Evolutionary conservation across 2,329 filamentous ascomycete species (phyloP).

Genomic region (Colletotrichum musicola): DNA sequence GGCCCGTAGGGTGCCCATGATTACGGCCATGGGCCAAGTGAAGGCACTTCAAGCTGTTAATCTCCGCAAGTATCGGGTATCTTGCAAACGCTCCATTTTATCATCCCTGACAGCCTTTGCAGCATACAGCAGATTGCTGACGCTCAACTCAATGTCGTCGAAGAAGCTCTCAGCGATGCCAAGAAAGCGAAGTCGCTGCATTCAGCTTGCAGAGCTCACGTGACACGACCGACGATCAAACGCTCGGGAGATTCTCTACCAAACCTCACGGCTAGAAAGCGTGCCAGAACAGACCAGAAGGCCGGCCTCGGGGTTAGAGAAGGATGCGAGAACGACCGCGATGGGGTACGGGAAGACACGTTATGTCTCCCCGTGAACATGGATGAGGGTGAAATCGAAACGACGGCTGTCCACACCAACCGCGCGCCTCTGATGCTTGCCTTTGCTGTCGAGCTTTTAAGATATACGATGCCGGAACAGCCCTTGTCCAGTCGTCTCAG

Average conservation of each 20-base stretch:
- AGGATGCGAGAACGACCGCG: conserved; percentile 32
- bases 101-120: background rate
- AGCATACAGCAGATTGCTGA: conserved; percentile 70
- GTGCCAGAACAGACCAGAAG: background rate
- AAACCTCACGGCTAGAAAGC: conserved; percentile 42
- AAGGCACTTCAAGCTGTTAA: conserved; percentile 68
- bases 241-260: background rate
- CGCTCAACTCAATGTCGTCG: conserved; percentile 57
- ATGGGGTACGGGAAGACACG: conserved; percentile 71
- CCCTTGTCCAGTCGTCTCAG: conserved; percentile 87
- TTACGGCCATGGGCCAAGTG: conserved; percentile 70
- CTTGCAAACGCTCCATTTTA: conserved; percentile 25
- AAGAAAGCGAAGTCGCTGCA: conserved; percentile 65
- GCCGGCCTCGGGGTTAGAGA: conserved; percentile 13
- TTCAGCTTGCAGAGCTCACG: conserved; percentile 65
- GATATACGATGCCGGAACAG: conserved; percentile 87
- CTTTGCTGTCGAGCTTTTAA: conserved; percentile 79
- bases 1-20: conserved; percentile 68
- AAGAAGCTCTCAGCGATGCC: conserved; percentile 60
- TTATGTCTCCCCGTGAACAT: conserved; percentile 69
- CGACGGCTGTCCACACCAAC: conserved; percentile 76
- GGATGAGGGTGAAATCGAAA: conserved; percentile 70
- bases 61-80: conserved; percentile 64
- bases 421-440: conserved; percentile 85
- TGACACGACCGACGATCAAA: conserved; percentile 50